Percentiles rank a stretch among this genome's conserved stretches.
These are phyloP conservation scores for Saturnispora ahearnii DNA, from an alignment of 805 yeast genomes.

Conservation along the genomic window DNA sequence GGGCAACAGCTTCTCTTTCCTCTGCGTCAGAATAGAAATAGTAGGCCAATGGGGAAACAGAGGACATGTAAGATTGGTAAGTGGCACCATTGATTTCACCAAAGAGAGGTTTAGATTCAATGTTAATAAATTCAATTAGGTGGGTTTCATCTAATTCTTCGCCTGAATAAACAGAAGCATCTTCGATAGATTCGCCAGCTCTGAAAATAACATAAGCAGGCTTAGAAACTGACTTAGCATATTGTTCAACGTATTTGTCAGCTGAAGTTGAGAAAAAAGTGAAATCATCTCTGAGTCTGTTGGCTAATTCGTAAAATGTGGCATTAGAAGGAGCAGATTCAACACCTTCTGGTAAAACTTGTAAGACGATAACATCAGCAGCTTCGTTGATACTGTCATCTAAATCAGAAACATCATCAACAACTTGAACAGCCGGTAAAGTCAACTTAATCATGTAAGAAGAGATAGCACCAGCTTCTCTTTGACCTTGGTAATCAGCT, in stretches of 20 bases:
- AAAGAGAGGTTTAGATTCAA: constrained; percentile 70
- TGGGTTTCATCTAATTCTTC: constrained; percentile 29
- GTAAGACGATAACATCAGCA: constrained; percentile 48
- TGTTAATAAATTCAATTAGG: constrained; percentile 40
- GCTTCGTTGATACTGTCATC: constrained; percentile 37
- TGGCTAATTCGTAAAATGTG: constrained; percentile 59
- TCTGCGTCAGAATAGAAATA: constrained; percentile 69
- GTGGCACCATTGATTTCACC: constrained; percentile 82
- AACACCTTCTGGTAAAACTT: constrained; percentile 31
- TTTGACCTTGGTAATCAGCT: constrained; percentile 73
- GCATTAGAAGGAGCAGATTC: constrained; percentile 34
- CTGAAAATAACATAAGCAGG: constrained; percentile 40
- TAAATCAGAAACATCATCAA: constrained; percentile 41
- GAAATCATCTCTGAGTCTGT: constrained; percentile 50
- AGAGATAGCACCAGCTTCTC: constrained; percentile 71
- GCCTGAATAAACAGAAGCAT: constrained; percentile 37
- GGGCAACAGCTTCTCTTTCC: constrained; percentile 49
- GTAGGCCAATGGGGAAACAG: constrained; percentile 76
- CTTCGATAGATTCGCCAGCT: constrained; percentile 38
- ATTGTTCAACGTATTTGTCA: constrained; percentile 28
- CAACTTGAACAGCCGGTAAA: constrained; percentile 59
- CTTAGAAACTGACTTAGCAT: constrained; percentile 26
- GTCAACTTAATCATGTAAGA: constrained; percentile 74
- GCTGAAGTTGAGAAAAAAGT: constrained; percentile 45
- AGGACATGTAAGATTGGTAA: constrained; percentile 62